Percentiles rank a stretch among this genome's conserved stretches.
Conservation (phyloP, 2,329 filamentous ascomycete species). For the Colletotrichum falcatum region DNA sequence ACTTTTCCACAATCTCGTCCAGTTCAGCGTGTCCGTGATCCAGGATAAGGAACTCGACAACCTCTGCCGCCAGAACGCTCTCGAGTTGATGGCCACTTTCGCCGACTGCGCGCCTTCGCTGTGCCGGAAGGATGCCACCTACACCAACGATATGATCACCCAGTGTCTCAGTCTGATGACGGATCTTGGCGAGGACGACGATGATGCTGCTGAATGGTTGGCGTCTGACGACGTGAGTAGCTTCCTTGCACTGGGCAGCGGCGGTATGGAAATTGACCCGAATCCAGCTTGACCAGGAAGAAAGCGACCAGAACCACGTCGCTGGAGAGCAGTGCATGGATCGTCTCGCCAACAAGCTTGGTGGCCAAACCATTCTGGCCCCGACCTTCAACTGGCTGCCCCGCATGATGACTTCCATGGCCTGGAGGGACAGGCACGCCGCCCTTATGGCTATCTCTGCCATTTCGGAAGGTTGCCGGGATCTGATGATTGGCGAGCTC, state of each 20-base stretch:
- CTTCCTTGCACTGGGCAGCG: background rate
- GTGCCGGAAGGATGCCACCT: conserved; percentile 94
- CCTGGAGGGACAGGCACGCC: conserved; percentile 95
- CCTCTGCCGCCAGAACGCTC: conserved; percentile 89
- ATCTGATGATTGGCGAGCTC: conserved; percentile 94
- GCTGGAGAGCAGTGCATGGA: conserved; percentile 99
- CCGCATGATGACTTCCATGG: conserved; percentile 94
- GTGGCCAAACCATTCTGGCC: conserved; percentile 89
- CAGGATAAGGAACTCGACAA: conserved; percentile 96
- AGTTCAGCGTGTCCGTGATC: conserved; percentile 92
- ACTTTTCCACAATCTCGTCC: conserved; percentile 91
- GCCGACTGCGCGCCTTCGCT: conserved; percentile 93
- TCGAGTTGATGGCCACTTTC: conserved; percentile 98
- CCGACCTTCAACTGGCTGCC: conserved; percentile 98
- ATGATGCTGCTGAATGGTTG: conserved; percentile 95
- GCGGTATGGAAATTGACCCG: conserved; percentile 45
- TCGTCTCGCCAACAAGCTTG: conserved; percentile 94
- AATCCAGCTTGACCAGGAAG: conserved; percentile 85
- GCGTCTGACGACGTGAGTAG: conserved; percentile 84
- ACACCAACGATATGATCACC: conserved; percentile 96
- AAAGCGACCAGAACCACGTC: conserved; percentile 97
- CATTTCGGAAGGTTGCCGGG: conserved; percentile 96
- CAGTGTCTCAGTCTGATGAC: conserved; percentile 99
- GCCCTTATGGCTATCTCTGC: conserved; percentile 99
- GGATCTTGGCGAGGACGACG: conserved; percentile 92